Evolutionary conservation across 805 yeast genomes (phyloP).

Genomic region (Yamadazyma ubonensis): DNA sequence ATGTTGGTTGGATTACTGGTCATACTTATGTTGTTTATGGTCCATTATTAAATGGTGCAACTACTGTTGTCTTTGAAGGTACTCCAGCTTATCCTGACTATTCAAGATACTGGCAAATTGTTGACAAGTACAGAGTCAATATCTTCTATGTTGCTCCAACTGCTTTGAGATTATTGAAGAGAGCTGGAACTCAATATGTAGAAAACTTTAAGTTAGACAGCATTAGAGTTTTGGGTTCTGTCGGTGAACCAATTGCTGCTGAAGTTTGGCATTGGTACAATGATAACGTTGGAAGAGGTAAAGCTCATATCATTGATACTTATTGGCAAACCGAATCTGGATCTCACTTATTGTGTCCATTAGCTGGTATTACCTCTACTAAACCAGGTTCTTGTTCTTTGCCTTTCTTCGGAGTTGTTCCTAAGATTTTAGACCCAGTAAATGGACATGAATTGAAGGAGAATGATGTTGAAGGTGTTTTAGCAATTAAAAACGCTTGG

Average conservation of each 20-base stretch:
- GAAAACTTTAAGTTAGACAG: conserved; percentile 77
- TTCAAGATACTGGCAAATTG: conserved; percentile 95
- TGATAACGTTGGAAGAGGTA: conserved; percentile 83
- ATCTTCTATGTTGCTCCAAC: conserved; percentile 99
- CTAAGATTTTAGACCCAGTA: conserved; percentile 90
- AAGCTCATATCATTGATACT: conserved; percentile 91
- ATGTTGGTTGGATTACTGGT: conserved; percentile 99
- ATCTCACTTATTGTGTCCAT: conserved; percentile 88
- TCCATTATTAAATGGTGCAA: conserved; percentile 81
- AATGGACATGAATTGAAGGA: conserved; percentile 81
- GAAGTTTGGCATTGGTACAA: conserved; percentile 99
- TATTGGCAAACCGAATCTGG: conserved; percentile 99
- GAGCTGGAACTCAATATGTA: conserved; percentile 86
- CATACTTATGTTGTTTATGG: conserved; percentile 96
- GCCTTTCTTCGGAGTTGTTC: conserved; percentile 94
- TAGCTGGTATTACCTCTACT: conserved; percentile 92
- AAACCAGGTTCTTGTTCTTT: conserved; percentile 97
- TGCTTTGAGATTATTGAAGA: conserved; percentile 83
- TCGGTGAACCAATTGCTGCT: conserved; percentile 97
- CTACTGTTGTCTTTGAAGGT: conserved; percentile 92
- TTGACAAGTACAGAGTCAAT: conserved; percentile 86
- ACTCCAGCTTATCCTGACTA: conserved; percentile 96
- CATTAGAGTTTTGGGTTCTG: conserved; percentile 92
- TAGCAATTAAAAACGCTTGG: conserved; percentile 90
- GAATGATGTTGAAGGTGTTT: conserved; percentile 93